Conservation (phyloP, 306 rosid genomes). For the Ormosia emarginata region DNA sequence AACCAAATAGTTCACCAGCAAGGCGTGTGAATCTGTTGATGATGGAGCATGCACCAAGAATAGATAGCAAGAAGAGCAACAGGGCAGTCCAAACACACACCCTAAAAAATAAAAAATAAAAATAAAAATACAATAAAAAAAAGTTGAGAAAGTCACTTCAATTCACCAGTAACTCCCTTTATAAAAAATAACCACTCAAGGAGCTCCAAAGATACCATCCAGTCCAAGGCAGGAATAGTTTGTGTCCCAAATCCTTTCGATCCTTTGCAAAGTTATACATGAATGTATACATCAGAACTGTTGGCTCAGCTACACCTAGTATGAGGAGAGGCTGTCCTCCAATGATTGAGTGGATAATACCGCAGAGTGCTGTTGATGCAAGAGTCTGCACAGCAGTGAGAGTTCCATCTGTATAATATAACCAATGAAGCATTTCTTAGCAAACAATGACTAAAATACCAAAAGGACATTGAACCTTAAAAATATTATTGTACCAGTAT, state of each 20-base stretch:
- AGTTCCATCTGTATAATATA: slow-evolving; percentile 63
- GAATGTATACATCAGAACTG: slow-evolving; percentile 93
- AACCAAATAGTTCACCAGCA: slow-evolving; percentile 96
- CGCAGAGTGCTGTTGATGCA: slow-evolving; percentile 90
- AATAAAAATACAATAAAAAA: not conserved
- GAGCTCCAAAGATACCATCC: slow-evolving; percentile 72
- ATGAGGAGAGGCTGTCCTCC: slow-evolving; percentile 98
- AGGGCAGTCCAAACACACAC: slow-evolving; percentile 92
- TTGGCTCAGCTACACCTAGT: slow-evolving; percentile 96
- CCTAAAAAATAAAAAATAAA: slow-evolving; percentile 50
- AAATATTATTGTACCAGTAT: slow-evolving; percentile 45
- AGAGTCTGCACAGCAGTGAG: slow-evolving; percentile 97
- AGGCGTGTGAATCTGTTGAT: slow-evolving; percentile 92
- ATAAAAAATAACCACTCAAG: not conserved
- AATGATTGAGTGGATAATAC: slow-evolving; percentile 76
- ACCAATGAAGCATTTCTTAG: slow-evolving; percentile 32
- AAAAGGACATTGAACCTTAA: slow-evolving; percentile 29
- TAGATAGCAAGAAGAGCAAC: slow-evolving; percentile 81
- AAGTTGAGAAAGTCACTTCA: slow-evolving; percentile 17
- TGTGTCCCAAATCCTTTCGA: slow-evolving; percentile 80
- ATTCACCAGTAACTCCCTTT: slow-evolving; percentile 6
- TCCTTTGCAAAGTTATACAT: slow-evolving; percentile 87
- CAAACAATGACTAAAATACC: slow-evolving; percentile 12
- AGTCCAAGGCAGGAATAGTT: slow-evolving; percentile 85
- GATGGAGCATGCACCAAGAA: slow-evolving; percentile 90